Base-by-base conservation (phyloP, 2,329 filamentous ascomycete species). In the Monosporascus sp. region DNA sequence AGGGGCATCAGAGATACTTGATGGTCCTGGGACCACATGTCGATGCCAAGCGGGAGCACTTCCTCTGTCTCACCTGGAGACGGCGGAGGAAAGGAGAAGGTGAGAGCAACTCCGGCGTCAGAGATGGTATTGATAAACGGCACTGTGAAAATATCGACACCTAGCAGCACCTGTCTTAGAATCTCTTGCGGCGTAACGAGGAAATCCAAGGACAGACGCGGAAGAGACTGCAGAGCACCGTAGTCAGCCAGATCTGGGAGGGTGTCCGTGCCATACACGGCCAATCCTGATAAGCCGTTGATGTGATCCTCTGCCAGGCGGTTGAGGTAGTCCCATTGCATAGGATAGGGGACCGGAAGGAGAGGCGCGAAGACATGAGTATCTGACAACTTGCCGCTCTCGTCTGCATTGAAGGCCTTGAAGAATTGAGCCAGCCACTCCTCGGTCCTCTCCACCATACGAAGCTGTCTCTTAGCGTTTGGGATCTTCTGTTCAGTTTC, bases 391-490 rank as follows among this genome's bases (percentile, higher is more conserved):
- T 55, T 65, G 20, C 66, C 62, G 19, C 64, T 62, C n/a, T 65
- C 59, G 20, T 68, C 66, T 20, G 62, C 55, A 11, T 68, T 70
- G 51, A 74, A 68, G 27, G 72, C 67, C 17, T 73, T 71, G 37
- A 91, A 76, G 49, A 91, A 83, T 57, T 88, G 82, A 24, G 83
- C 81, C 19, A 93, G 76, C 90, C 91, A 97, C 38, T 82, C 80
- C 66, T 94, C 88, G 1, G 90, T 96, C 53, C 93, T 81, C 65
- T 94, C 91, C 24, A 85, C 86, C 85, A 96, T 97, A 64, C 90
- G 91, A 37, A 84, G 78, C 47, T 88, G 82, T 46, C 92, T 82
- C 71, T 95, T 96, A 9, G 79, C 74, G 3, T 86, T 82, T 0
- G 88, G 81, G 4, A 59, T 16, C n/a, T 46, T 46, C 24, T 46